Evolutionary conservation across 345 rosid genomes (phyloP), one percentile per base, ranked within the genome.

Genomic region (Lagerstroemia speciosa): DNA sequence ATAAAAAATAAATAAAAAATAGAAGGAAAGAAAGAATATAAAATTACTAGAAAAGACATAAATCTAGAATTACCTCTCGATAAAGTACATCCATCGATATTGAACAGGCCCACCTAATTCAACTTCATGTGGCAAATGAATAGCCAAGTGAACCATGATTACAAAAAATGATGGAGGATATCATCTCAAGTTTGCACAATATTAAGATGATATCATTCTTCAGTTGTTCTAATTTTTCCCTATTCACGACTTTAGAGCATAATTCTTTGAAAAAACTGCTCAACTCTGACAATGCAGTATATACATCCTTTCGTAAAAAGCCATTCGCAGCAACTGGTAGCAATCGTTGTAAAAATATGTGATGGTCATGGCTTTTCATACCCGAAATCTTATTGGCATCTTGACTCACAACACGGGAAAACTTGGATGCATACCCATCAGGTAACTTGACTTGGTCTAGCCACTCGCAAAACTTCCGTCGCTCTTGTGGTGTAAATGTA

Each of bases 131-230:
- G 46, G 46, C 11, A 41, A 41, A 15, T 41, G 46, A 41, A 41
- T 41, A 41, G 46, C 46, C 46, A 41, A 9, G 46, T 41, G 16
- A 41, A 41, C 11, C 46, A n/a, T 58, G 20, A 58, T 27, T 3
- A 58, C 62, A 58, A 58, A n/a, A 27, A 58, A 58, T 24, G 62
- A 24, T 5, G 62, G 62, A 15, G 62, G 8, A 30, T 58, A 58
- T 58, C 62, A 58, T 58, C 33, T 58, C 62, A 58, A 58, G 61
- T 27, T 55, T 55, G 26, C 61, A 55, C 14, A 55, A 12, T 22
- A 55, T 55, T 5, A 55, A 27, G 17, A 55, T 27, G 17, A 55
- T 27, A 27, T 55, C 61, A 22, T 55, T 6, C 2, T 55, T 55
- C 30, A 55, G 26, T 12, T 14, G 61, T 6, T 55, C 61, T 14